phyloP scores from a whole-genome alignment of 768 basidiomycete genomes.

The Tricholoma sp. region DNA sequence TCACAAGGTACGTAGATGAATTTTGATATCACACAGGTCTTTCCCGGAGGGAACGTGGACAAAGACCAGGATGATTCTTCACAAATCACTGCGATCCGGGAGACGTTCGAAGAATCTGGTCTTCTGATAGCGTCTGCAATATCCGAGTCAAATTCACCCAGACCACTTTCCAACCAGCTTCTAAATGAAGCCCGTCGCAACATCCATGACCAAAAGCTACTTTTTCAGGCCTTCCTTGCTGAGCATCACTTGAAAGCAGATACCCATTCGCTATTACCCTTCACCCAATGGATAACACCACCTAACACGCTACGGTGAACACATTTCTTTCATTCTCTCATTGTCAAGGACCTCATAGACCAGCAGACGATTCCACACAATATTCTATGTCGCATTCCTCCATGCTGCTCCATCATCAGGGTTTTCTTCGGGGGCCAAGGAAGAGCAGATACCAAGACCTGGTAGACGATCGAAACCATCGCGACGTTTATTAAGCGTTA shows the following conservation, averaged over 20 bases:
- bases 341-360: slow-evolving; percentile 1
- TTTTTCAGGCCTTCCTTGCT: slow-evolving; percentile 50
- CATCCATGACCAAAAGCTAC: slow-evolving; percentile 47
- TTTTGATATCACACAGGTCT: slow-evolving; percentile 44
- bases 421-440: slow-evolving; percentile 48
- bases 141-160: slow-evolving; percentile 2
- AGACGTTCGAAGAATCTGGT: slow-evolving; percentile 76
- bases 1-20: no score
- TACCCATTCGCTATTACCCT: slow-evolving; percentile 48
- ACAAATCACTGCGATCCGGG: slow-evolving; percentile 61
- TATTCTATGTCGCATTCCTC: slow-evolving; percentile 66
- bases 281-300: slow-evolving; percentile 78
- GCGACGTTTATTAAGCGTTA: neutral
- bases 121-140: slow-evolving; percentile 50
- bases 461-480: slow-evolving; percentile 22
- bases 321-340: neutral
- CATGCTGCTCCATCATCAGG: slow-evolving; percentile 35
- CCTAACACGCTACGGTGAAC: slow-evolving; percentile 41
- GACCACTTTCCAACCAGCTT: slow-evolving; percentile 26
- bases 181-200: slow-evolving; percentile 51
- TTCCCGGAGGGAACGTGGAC: slow-evolving; percentile 73
- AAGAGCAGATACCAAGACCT: slow-evolving; percentile 58
- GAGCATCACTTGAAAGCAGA: slow-evolving; percentile 40
- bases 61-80: slow-evolving; percentile 52
- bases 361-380: slow-evolving; percentile 64